Conservation (phyloP, 495 filamentous ascomycete species). For the Acidomyces sp. region DNA sequence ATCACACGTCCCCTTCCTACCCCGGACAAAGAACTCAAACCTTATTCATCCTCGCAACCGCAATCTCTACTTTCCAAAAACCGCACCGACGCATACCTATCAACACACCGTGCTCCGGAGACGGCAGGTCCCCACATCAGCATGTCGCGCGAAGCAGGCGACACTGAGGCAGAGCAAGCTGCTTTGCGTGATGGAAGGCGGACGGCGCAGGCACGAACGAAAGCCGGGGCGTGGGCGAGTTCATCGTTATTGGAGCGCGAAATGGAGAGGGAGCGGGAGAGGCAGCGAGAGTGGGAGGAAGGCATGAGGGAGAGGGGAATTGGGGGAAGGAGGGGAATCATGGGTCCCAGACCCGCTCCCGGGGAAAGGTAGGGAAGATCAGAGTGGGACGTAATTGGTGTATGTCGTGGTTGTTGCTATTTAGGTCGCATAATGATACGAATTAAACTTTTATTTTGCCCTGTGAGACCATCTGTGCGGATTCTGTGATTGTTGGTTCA, state of each 20-base stretch:
- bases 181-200: constrained; percentile 54
- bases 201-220: constrained; percentile 53
- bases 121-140: constrained; percentile 29
- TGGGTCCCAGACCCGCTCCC: too few species aligned
- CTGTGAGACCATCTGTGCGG: too few species aligned
- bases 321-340: too few species aligned
- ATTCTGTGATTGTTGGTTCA: too few species aligned
- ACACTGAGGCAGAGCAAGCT: constrained; percentile 47
- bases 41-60: constrained; percentile 22
- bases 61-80: constrained; percentile 9
- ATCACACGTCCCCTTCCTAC: constrained; percentile 21
- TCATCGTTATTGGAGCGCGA: constrained; percentile 84
- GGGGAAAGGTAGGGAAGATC: too few species aligned
- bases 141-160: constrained; percentile 43
- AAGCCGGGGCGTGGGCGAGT: constrained; percentile 59
- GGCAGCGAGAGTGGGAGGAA: constrained; percentile 93
- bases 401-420: too few species aligned
- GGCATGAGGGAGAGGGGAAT: too few species aligned
- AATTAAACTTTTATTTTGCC: too few species aligned
- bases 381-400: too few species aligned
- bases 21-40: constrained; percentile 21
- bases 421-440: too few species aligned
- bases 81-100: constrained; percentile 32
- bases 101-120: constrained; percentile 38
- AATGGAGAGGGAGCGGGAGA: constrained; percentile 88